Percentiles rank a stretch among this genome's conserved stretches.
Evolutionary conservation across 2,329 filamentous ascomycete species (phyloP).

Genomic region (Cercospora citrullina): DNA sequence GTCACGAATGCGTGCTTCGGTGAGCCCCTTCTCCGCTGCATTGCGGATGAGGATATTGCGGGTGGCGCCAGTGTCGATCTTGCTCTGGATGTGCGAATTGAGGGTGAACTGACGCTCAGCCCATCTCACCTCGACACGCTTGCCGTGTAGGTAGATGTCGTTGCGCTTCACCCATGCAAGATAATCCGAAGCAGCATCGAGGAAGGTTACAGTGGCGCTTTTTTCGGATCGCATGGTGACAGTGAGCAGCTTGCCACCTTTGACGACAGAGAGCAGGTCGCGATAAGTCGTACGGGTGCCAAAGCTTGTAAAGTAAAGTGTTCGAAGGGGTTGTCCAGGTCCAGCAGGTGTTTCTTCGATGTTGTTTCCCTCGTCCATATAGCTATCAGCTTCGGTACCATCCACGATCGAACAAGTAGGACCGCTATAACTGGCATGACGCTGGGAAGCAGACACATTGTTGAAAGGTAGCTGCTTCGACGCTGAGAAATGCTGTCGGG

Average conservation of each 20-base stretch:
- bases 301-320: conserved; percentile 64
- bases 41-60: conserved; percentile 71
- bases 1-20: conserved; percentile 63
- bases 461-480: conserved; percentile 12
- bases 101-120: conserved; percentile 69
- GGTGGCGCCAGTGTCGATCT: conserved; percentile 65
- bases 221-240: conserved; percentile 65
- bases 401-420: conserved; percentile 26
- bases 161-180: conserved; percentile 63
- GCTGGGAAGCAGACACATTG: conserved; percentile 17
- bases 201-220: conserved; percentile 67
- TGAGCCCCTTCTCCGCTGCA: conserved; percentile 54
- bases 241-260: conserved; percentile 70
- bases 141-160: conserved; percentile 68
- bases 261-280: conserved; percentile 65
- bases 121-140: conserved; percentile 69
- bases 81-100: conserved; percentile 61
- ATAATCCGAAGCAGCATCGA: conserved; percentile 64
- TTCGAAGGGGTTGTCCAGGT: conserved; percentile 43
- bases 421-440: conserved; percentile 27
- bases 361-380: conserved; percentile 19
- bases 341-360: conserved; percentile 5
- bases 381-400: conserved; percentile 27
- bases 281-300: conserved; percentile 62
- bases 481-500: neutral